Evolutionary conservation across 208 protist genomes (phyloP).

Genomic region (Trypanosoma lewisi): DNA sequence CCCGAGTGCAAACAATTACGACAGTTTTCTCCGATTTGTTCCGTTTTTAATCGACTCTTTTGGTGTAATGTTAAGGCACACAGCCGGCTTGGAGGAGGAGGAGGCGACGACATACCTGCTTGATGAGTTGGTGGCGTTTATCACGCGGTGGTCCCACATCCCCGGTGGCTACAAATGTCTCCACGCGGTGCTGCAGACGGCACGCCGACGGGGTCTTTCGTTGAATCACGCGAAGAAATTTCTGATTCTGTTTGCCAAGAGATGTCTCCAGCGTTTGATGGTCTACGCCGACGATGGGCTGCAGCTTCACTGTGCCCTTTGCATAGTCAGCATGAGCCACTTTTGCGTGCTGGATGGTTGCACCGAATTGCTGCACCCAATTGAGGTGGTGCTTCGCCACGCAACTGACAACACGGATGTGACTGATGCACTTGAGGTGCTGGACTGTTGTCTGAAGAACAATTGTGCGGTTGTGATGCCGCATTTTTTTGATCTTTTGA

Average conservation of each 20-base stretch:
- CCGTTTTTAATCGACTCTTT: constrained; percentile 11
- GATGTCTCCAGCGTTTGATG: constrained; percentile 19
- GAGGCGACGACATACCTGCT: constrained; percentile 7
- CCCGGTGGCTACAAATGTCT: constrained; percentile 50
- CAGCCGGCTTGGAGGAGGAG: not conserved
- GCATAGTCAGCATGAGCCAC: not conserved
- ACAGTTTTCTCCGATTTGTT: constrained; percentile 9
- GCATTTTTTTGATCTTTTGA: not conserved
- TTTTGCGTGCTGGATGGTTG: not conserved
- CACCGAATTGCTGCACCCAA: not conserved
- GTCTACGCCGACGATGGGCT: constrained; percentile 35
- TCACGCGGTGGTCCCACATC: constrained; percentile 25
- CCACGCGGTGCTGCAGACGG: constrained; percentile 24
- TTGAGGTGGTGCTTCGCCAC: constrained; percentile 23
- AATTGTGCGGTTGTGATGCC: not conserved
- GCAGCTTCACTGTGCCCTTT: constrained; percentile 37
- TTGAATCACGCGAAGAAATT: not conserved
- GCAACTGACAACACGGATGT: constrained; percentile 38
- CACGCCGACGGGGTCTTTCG: not conserved
- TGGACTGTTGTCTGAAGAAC: constrained; percentile 8
- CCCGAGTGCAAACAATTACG: not conserved
- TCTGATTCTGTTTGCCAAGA: constrained; percentile 4
- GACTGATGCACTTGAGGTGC: constrained; percentile 40
- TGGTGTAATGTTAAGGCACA: constrained; percentile 5
- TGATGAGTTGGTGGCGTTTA: constrained; percentile 4